Evolutionary conservation across 352 stramenopile species (phyloP).

Genomic region (Phytophthora fragariaefolia): DNA sequence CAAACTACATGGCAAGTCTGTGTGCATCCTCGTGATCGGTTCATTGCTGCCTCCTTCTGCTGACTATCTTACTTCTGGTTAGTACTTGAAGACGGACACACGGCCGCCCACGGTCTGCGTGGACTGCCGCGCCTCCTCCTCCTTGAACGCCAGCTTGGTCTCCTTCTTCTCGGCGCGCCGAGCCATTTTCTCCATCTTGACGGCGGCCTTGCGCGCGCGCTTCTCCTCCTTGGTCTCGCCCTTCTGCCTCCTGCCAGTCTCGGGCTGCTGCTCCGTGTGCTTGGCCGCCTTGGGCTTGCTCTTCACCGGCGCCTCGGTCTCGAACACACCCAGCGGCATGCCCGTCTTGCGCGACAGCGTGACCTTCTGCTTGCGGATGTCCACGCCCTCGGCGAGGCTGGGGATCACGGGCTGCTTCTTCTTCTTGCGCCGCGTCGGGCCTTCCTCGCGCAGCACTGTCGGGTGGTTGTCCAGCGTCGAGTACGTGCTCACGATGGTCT

Average conservation of each 20-base stretch:
- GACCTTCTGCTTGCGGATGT: slow-evolving; percentile 69
- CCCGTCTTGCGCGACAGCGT: slow-evolving; percentile 95
- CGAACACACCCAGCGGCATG: slow-evolving; percentile 93
- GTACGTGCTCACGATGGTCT: slow-evolving; percentile 98
- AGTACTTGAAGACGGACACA: slow-evolving; percentile 84
- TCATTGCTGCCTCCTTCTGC: slow-evolving; percentile 15
- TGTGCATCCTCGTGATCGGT: slow-evolving; percentile 16
- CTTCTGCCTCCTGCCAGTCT: slow-evolving; percentile 49
- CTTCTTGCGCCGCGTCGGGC: slow-evolving; percentile 77
- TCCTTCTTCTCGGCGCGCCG: slow-evolving; percentile 95
- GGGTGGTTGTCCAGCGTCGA: slow-evolving; percentile 99
- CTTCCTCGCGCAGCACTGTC: slow-evolving; percentile 87
- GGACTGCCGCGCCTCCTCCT: slow-evolving; percentile 89
- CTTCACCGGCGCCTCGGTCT: slow-evolving; percentile 34
- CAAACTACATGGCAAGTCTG: slow-evolving; percentile 2
- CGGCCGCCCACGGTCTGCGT: slow-evolving; percentile 64
- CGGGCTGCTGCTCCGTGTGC: slow-evolving; percentile 34
- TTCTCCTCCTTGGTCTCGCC: slow-evolving; percentile 95
- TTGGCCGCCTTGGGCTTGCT: slow-evolving; percentile 34
- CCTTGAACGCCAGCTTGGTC: slow-evolving; percentile 92
- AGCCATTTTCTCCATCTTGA: slow-evolving; percentile 94
- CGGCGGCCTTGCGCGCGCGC: slow-evolving; percentile 87
- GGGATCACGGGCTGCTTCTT: slow-evolving; percentile 54
- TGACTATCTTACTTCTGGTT: slow-evolving; percentile 30
- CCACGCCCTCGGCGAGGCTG: slow-evolving; percentile 31